phyloP scores from a whole-genome alignment of 2,329 filamentous ascomycete genomes.

The Epichloe typhina region DNA sequence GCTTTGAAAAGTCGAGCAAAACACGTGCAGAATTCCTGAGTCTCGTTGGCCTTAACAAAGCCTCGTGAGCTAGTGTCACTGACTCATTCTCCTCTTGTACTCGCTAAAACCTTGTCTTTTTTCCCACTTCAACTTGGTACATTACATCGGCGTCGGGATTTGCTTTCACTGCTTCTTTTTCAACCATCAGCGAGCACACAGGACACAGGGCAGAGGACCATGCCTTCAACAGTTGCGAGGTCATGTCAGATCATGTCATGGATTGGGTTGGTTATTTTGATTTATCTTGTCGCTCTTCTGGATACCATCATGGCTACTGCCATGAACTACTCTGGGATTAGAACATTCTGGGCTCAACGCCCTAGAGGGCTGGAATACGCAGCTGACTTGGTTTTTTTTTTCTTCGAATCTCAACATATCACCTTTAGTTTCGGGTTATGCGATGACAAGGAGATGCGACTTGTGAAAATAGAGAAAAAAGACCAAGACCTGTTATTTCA shows the following conservation, averaged over 20 bases:
- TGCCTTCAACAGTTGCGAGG: constrained; percentile 16
- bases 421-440: neutral
- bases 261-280: neutral
- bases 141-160: neutral
- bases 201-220: constrained; percentile 8
- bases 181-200: neutral
- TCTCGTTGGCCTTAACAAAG: constrained; percentile 49
- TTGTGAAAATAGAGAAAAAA: too few species aligned
- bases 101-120: neutral
- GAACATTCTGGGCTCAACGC: constrained; percentile 15
- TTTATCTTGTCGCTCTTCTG: neutral
- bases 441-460: too few species aligned
- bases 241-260: neutral
- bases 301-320: constrained; percentile 8
- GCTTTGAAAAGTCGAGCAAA: constrained; percentile 84
- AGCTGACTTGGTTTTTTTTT: neutral
- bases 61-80: neutral
- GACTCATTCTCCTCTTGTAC: neutral
- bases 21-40: constrained; percentile 93
- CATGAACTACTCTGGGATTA: neutral
- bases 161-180: neutral
- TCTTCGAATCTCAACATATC: neutral
- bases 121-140: constrained; percentile 1
- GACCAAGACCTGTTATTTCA: too few species aligned
- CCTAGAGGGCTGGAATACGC: neutral